Evolutionary conservation across 352 stramenopile species (phyloP).

Genomic region (Phytophthora crassamura): DNA sequence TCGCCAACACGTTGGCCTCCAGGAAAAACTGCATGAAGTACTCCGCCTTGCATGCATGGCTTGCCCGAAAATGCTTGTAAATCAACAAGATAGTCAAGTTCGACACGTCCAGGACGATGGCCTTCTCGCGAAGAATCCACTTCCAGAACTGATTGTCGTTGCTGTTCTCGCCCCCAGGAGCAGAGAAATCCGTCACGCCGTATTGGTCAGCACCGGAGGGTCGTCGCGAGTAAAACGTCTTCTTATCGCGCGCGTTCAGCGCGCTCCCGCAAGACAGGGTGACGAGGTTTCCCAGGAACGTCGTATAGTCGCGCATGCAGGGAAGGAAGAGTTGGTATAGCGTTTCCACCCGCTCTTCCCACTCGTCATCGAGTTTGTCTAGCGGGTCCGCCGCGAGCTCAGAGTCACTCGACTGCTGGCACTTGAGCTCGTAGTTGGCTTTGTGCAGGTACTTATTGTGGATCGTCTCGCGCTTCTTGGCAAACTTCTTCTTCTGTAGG

Average conservation of each 20-base stretch:
- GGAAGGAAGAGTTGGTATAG: slow-evolving; percentile 78
- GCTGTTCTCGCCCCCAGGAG: slow-evolving; percentile 41
- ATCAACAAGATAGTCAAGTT: slow-evolving; percentile 70
- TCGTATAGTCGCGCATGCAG: slow-evolving; percentile 75
- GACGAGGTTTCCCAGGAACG: slow-evolving; percentile 72
- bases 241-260: slow-evolving; percentile 80
- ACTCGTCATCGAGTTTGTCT: slow-evolving; percentile 72
- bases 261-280: slow-evolving; percentile 71
- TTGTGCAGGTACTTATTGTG: slow-evolving; percentile 79
- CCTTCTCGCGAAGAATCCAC: slow-evolving; percentile 85
- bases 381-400: slow-evolving; percentile 56
- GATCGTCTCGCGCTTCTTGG: slow-evolving; percentile 63
- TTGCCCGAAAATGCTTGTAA: slow-evolving; percentile 82
- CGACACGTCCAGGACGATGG: slow-evolving; percentile 77
- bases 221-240: slow-evolving; percentile 77
- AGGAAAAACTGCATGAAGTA: slow-evolving; percentile 86
- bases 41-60: slow-evolving; percentile 77
- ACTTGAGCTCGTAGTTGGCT: slow-evolving; percentile 67
- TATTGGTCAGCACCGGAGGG: slow-evolving; percentile 63
- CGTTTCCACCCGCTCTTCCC: slow-evolving; percentile 68
- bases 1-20: slow-evolving; percentile 73
- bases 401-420: slow-evolving; percentile 44
- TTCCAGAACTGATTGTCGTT: slow-evolving; percentile 82
- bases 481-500: slow-evolving; percentile 78
- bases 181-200: slow-evolving; percentile 55